Percentiles rank a stretch among this genome's conserved stretches.
Conservation (phyloP, 208 protist genomes). For the Trypanosoma melophagium region DNA sequence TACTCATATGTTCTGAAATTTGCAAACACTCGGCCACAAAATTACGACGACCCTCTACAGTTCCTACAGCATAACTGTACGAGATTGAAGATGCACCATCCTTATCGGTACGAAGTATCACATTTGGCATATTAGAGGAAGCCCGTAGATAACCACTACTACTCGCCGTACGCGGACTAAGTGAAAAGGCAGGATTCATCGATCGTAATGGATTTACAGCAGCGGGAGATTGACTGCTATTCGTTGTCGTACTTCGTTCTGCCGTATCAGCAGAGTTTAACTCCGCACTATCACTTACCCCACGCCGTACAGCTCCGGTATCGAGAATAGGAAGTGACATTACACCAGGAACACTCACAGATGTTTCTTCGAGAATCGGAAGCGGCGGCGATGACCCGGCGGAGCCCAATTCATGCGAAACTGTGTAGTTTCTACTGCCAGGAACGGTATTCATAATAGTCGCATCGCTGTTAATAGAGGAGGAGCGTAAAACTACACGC, state of each 20-base stretch:
- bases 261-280: background rate
- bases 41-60: conserved; percentile 45
- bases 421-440: no score
- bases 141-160: conserved; percentile 30
- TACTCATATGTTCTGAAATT: conserved; percentile 53
- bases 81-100: conserved; percentile 31
- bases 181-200: conserved; percentile 64
- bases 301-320: background rate
- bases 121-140: conserved; percentile 26
- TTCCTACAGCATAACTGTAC: conserved; percentile 18
- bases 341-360: background rate
- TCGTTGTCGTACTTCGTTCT: conserved; percentile 7
- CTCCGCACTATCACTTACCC: conserved; percentile 2
- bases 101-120: conserved; percentile 46
- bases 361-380: background rate
- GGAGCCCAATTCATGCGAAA: background rate
- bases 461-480: no score
- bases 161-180: conserved; percentile 44
- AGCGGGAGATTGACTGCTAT: conserved; percentile 13
- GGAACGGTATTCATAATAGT: no score
- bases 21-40: conserved; percentile 52
- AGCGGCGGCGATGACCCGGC: background rate
- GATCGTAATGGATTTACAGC: conserved; percentile 41
- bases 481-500: no score
- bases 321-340: background rate